These are phyloP conservation scores for Auriscalpium microsporum DNA, from an alignment of 768 basidiomycete genomes.

Conservation along the genomic window DNA sequence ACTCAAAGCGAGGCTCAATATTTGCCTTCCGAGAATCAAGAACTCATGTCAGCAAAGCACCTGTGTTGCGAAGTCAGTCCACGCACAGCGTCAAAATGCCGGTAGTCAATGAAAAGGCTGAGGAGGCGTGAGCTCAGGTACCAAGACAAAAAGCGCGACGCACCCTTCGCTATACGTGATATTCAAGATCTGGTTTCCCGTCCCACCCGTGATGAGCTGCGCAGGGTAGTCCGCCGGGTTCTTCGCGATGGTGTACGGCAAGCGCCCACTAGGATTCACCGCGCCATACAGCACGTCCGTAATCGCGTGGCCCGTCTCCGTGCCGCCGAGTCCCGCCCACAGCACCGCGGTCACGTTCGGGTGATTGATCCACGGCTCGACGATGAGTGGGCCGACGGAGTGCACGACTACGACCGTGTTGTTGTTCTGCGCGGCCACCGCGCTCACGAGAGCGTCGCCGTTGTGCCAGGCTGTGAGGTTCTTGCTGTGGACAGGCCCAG, in stretches of 20 bases:
- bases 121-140: not conserved
- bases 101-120: conserved; percentile 15
- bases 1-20: conserved; percentile 77
- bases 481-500: conserved; percentile 4
- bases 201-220: conserved; percentile 24
- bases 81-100: conserved; percentile 30
- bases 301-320: conserved; percentile 56
- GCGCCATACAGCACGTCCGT: conserved; percentile 71
- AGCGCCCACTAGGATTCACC: conserved; percentile 63
- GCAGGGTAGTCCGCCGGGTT: conserved; percentile 41
- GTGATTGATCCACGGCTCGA: conserved; percentile 67
- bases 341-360: conserved; percentile 62
- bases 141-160: not conserved
- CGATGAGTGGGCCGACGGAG: conserved; percentile 61
- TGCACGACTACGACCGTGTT: conserved; percentile 80
- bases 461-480: conserved; percentile 33
- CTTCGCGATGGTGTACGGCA: conserved; percentile 73
- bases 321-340: conserved; percentile 52
- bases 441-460: conserved; percentile 33
- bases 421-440: conserved; percentile 57
- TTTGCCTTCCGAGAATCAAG: conserved; percentile 35
- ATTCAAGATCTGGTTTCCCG: conserved; percentile 24
- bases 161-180: conserved; percentile 59
- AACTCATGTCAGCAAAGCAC: conserved; percentile 6
- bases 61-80: not conserved